These are phyloP conservation scores for Spergularia marina DNA, from an alignment of 148 eudicot species.

Conservation along the genomic window DNA sequence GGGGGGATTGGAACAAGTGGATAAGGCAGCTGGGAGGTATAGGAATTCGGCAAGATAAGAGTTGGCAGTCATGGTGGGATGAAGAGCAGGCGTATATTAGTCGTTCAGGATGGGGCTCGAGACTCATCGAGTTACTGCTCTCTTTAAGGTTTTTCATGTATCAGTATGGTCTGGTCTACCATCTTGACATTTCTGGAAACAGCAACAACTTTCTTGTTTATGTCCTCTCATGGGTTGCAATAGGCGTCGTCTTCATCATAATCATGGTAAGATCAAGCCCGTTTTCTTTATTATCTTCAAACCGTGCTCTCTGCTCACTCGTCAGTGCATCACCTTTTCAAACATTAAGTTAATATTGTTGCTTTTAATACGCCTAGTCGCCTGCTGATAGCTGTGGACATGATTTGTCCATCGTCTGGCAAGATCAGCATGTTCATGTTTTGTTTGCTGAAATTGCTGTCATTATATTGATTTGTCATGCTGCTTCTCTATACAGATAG, in stretches of 20 bases:
- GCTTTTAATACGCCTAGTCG: neutral
- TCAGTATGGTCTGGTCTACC: constrained; percentile 97
- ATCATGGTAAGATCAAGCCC: constrained; percentile 56
- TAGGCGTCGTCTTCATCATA: constrained; percentile 63
- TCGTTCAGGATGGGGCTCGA: constrained; percentile 51
- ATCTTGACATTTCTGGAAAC: constrained; percentile 74
- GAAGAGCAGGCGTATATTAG: constrained; percentile 79
- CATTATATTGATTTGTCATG: constrained; percentile 3
- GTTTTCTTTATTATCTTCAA: neutral
- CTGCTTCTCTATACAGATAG: constrained; percentile 40
- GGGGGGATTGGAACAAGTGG: constrained; percentile 98
- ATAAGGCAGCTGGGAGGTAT: constrained; percentile 84
- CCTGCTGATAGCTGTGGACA: too few relatives aligned
- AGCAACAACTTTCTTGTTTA: constrained; percentile 72
- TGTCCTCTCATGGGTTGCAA: constrained; percentile 89
- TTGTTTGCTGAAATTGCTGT: neutral
- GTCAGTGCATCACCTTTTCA: neutral
- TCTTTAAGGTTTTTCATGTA: constrained; percentile 80
- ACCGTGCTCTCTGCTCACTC: neutral
- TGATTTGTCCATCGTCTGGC: too few relatives aligned
- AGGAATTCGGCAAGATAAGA: constrained; percentile 86
- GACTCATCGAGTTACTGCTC: constrained; percentile 65
- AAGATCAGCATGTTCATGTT: too few relatives aligned
- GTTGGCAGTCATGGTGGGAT: constrained; percentile 99
- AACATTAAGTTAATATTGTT: neutral